phyloP scores from a whole-genome alignment of 2,329 filamentous ascomycete genomes.

The Dactylellina haptotyla region DNA sequence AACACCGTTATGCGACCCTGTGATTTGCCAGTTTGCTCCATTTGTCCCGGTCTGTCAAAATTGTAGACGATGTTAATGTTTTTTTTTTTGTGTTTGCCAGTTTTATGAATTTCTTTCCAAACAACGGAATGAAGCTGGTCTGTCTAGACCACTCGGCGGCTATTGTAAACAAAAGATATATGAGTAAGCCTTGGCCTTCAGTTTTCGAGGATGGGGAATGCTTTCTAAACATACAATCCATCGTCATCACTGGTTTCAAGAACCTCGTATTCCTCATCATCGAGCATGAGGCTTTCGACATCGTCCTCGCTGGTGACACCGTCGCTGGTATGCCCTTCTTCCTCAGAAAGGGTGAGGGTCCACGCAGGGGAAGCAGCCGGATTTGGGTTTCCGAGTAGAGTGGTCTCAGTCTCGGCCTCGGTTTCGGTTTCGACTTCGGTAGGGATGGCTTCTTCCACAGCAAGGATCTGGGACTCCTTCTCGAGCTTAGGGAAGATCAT shows the following conservation, averaged over 20 bases:
- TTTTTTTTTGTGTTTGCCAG: conserved; percentile 22
- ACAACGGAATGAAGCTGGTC: not conserved
- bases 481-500: conserved; percentile 99
- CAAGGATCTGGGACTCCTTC: conserved; percentile 86
- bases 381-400: conserved; percentile 70
- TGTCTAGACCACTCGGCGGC: conserved; percentile 51
- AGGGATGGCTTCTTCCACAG: conserved; percentile 73
- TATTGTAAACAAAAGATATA: conserved; percentile 12
- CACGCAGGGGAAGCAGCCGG: conserved; percentile 55
- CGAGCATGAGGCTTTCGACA: conserved; percentile 83
- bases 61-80: conserved; percentile 28
- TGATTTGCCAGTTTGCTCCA: conserved; percentile 52
- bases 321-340: conserved; percentile 57
- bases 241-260: conserved; percentile 95
- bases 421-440: conserved; percentile 61
- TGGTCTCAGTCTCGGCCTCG: conserved; percentile 67
- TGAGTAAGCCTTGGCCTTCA: conserved; percentile 47
- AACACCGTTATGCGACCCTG: conserved; percentile 53
- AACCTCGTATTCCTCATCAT: conserved; percentile 93
- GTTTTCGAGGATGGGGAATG: conserved; percentile 39
- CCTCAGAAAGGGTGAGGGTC: conserved; percentile 53
- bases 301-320: conserved; percentile 64
- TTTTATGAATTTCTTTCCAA: conserved; percentile 8
- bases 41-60: conserved; percentile 49
- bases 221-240: conserved; percentile 55